Conservation (phyloP, 1,139 yeast genomes). For the Lodderomyces orthopsilosis region DNA sequence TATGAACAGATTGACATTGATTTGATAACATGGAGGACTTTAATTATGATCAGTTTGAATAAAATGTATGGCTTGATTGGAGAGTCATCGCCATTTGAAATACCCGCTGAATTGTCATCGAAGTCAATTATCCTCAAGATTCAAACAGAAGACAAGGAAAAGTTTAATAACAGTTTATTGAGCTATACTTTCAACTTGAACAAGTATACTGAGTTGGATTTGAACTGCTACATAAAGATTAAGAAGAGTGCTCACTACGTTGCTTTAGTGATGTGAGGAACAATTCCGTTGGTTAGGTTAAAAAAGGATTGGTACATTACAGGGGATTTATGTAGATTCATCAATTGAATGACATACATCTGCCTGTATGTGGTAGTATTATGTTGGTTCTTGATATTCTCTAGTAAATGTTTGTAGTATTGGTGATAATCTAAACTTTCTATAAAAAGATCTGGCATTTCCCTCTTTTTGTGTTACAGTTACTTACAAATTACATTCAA, state of each 20-base stretch:
- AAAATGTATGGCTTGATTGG: constrained; percentile 38
- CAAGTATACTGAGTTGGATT: constrained; percentile 16
- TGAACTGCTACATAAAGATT: constrained; percentile 23
- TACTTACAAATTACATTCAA: neutral
- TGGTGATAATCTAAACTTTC: too few relatives aligned
- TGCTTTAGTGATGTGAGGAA: constrained; percentile 19
- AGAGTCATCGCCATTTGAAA: constrained; percentile 31
- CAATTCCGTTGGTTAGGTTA: too few relatives aligned
- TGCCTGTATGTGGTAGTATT: too few relatives aligned
- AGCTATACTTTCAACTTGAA: constrained; percentile 30
- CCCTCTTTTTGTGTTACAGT: neutral
- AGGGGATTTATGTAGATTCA: too few relatives aligned
- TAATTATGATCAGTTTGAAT: constrained; percentile 24
- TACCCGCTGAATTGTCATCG: constrained; percentile 14
- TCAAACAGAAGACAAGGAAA: constrained; percentile 26
- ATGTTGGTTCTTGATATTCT: too few relatives aligned
- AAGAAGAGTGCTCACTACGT: constrained; percentile 17
- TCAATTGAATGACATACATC: too few relatives aligned
- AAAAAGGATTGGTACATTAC: neutral
- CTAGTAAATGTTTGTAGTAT: too few relatives aligned
- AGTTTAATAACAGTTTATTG: constrained; percentile 28
- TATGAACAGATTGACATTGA: constrained; percentile 18
- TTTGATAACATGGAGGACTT: constrained; percentile 31
- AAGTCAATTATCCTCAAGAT: constrained; percentile 22
- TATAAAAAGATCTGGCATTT: too few relatives aligned